A percentile compares a stretch with the other conserved stretches of the same genome.
Evolutionary conservation across 108 stramenopile genomes (phyloP).

Genomic region (Seminavis robusta): DNA sequence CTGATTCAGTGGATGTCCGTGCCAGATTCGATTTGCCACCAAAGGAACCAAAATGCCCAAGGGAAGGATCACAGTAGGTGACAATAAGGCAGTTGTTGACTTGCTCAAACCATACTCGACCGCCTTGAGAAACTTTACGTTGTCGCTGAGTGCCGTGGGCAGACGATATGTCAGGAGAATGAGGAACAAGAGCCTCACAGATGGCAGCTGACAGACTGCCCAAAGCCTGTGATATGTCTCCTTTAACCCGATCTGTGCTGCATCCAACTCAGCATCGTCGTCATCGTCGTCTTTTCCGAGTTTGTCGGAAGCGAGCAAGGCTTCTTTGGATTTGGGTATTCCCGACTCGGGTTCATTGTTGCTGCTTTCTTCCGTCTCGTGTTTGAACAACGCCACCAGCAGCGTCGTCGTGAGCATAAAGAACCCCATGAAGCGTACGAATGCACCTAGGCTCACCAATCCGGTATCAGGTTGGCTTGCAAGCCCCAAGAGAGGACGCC

Average conservation of each 20-base stretch:
- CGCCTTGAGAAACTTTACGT: conserved; percentile 88
- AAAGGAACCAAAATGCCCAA: conserved; percentile 82
- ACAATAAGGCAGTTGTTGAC: conserved; percentile 79
- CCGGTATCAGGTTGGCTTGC: conserved; percentile 54
- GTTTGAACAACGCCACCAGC: conserved; percentile 89
- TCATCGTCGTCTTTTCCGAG: conserved; percentile 37
- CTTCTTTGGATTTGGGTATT: not conserved
- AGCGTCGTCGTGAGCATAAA: conserved; percentile 90
- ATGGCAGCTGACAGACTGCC: conserved; percentile 80
- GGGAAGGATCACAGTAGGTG: conserved; percentile 83
- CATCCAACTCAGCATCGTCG: conserved; percentile 82
- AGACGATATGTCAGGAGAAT: conserved; percentile 88
- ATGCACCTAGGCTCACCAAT: conserved; percentile 80
- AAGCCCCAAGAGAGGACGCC: conserved; percentile 69
- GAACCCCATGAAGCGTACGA: conserved; percentile 90
- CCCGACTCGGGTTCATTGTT: conserved; percentile 13
- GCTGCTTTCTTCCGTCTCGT: conserved; percentile 51
- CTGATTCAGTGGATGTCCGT: conserved; percentile 67
- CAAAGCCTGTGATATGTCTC: conserved; percentile 86
- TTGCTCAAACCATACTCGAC: conserved; percentile 82
- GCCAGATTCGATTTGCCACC: conserved; percentile 75
- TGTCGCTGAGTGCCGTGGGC: conserved; percentile 80
- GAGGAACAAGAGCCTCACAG: conserved; percentile 79
- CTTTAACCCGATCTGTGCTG: conserved; percentile 71
- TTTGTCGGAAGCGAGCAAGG: not conserved